Evolutionary conservation across 2,329 filamentous ascomycete genomes (phyloP).

Genomic region (Gaeumannomyces sp.): DNA sequence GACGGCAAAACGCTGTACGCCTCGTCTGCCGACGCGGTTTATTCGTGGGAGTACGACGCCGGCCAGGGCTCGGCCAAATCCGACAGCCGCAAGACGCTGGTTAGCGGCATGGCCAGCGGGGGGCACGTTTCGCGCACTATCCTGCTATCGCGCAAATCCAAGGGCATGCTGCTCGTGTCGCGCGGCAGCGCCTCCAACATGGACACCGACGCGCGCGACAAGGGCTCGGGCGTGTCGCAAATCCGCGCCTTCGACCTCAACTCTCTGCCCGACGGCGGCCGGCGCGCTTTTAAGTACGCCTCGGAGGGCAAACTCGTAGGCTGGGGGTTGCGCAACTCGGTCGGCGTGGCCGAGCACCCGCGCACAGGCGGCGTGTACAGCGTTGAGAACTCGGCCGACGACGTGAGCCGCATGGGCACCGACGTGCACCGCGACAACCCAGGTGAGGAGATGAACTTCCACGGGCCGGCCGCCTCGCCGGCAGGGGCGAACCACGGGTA

Average conservation of each 20-base stretch:
- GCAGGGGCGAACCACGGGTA: constrained; percentile 59
- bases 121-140: constrained; percentile 64
- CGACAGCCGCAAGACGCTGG: constrained; percentile 39
- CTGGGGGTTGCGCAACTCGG: constrained; percentile 65
- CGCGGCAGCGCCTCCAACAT: constrained; percentile 59
- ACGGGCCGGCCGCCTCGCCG: constrained; percentile 48
- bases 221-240: constrained; percentile 55
- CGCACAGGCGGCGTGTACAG: constrained; percentile 14
- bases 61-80: constrained; percentile 35
- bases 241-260: constrained; percentile 52
- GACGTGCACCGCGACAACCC: constrained; percentile 63
- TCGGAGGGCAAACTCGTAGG: constrained; percentile 40
- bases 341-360: constrained; percentile 53
- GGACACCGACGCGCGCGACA: constrained; percentile 46
- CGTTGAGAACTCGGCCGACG: constrained; percentile 20
- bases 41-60: constrained; percentile 60
- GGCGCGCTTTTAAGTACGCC: constrained; percentile 38
- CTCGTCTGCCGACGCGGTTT: constrained; percentile 53
- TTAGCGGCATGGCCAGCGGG: constrained; percentile 55
- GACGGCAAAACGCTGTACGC: constrained; percentile 50
- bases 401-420: constrained; percentile 44
- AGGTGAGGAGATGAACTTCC: constrained; percentile 66
- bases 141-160: constrained; percentile 47
- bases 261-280: constrained; percentile 19
- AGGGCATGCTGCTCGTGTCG: constrained; percentile 49